Base-by-base conservation (phyloP, 352 stramenopile species). In the Phytophthora foliorum region DNA sequence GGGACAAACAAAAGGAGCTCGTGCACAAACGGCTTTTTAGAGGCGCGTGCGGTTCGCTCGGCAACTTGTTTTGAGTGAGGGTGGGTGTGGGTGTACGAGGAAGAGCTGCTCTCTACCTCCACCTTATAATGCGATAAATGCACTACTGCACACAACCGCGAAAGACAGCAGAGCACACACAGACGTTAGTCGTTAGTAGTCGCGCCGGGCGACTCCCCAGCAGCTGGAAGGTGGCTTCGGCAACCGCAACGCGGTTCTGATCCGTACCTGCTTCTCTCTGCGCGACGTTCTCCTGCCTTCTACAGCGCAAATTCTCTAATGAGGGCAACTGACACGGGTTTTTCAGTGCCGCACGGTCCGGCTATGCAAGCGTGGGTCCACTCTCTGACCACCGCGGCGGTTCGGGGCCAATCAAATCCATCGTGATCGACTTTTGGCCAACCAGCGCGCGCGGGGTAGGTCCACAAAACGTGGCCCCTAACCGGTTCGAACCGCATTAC, bases 241-340 rank as follows among this genome's bases (percentile, higher is more conserved):
- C 34, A 34, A 48, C 34, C 16, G 19, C 31, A 46, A 21, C 27
- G 9, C 29, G 9, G 16, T 42, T 68, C 48, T 72, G 38, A 72
- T 74, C 42, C 38, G 57, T 60, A 71, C 60, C 49, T 64, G 46
- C n/a, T 39, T 34, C 38, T 57, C 7, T 49, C 48, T 45, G 24
- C 10, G 13, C 54, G 27, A 29, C 11, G 49, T 69, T 64, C 51
- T 64, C 46, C 24, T 63, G 29, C 13, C 31, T 48, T 24, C 55
- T 58, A 61, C 48, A 53, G 50, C 50, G 73, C 73, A 80, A 77
- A 80, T 80, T 80, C 69, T 80, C 55, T 69, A 78, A 36, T 80
- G 73, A 66, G 45, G 39, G 45, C 52, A 69, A 64, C 25, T 25
- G 54, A 74, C 45, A 49, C 34, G 52, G 32, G 29, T 17, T 45